A percentile compares a stretch with the other conserved stretches of the same genome.
phyloP scores from a whole-genome alignment of 345 rosid species.

The Aquilaria malaccensis region DNA sequence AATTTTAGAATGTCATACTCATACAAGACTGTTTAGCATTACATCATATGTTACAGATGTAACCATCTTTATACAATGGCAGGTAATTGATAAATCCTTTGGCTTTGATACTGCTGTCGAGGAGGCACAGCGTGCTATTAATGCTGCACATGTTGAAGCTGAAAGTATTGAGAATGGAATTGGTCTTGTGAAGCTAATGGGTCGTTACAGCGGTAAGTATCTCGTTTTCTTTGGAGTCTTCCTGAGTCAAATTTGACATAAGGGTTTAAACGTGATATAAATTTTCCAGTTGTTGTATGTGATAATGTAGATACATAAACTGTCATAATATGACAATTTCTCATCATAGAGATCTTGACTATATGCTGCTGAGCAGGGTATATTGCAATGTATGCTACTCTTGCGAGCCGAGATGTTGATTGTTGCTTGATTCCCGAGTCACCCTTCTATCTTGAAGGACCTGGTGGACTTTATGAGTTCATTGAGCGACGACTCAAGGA shows the following conservation, averaged over 20 bases:
- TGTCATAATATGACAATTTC: too few relatives aligned
- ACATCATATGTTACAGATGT: background rate
- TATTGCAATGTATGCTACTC: constrained; percentile 59
- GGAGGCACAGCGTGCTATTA: constrained; percentile 66
- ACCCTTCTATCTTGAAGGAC: constrained; percentile 59
- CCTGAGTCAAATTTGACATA: too few relatives aligned
- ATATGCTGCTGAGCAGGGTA: constrained; percentile 31
- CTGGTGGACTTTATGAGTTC: constrained; percentile 49
- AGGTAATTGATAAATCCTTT: constrained; percentile 73
- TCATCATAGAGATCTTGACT: too few relatives aligned
- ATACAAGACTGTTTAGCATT: background rate
- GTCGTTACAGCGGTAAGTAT: constrained; percentile 47
- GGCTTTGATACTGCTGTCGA: constrained; percentile 64
- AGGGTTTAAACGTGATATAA: background rate
- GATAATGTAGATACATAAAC: too few relatives aligned
- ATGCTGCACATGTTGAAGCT: constrained; percentile 58
- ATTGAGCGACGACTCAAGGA: constrained; percentile 40
- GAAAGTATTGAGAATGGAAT: constrained; percentile 56
- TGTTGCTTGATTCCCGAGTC: constrained; percentile 63
- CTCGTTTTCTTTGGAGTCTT: background rate
- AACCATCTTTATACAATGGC: constrained; percentile 5
- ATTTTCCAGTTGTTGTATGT: background rate
- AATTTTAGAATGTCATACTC: background rate
- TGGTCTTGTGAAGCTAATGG: constrained; percentile 62
- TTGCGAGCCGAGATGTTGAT: constrained; percentile 62